Percentiles rank a stretch among this genome's conserved stretches.
phyloP scores from a whole-genome alignment of 371 early-diverging fungal genomes.

The Mortierella sp. region DNA sequence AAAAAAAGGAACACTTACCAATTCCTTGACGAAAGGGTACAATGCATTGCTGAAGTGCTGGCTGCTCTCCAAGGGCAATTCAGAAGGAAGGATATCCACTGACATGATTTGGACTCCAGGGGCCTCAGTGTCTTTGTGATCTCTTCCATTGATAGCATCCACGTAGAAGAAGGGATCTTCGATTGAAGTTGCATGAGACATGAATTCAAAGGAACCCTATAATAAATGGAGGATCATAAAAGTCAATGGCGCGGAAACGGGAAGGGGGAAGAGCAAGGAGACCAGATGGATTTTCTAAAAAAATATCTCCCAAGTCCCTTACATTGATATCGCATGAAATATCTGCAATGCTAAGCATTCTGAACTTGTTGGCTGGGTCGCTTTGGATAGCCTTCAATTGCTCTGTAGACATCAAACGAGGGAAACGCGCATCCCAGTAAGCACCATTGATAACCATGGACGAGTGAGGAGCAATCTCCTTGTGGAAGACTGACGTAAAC shows the following conservation, averaged over 20 bases:
- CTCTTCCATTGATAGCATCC: conserved; percentile 79
- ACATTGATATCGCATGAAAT: conserved; percentile 95
- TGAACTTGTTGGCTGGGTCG: conserved; percentile 68
- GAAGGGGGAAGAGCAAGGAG: background rate
- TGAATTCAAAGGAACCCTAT: conserved; percentile 93
- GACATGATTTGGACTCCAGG: conserved; percentile 95
- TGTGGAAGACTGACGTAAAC: conserved; percentile 89
- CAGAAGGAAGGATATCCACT: conserved; percentile 96
- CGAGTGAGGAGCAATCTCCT: conserved; percentile 92
- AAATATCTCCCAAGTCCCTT: conserved; percentile 19
- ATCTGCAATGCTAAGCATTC: conserved; percentile 91
- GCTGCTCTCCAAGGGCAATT: conserved; percentile 94
- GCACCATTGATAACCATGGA: conserved; percentile 94
- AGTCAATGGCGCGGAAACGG: background rate
- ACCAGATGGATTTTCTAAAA: background rate
- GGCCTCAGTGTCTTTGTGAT: conserved; percentile 84
- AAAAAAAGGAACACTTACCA: conserved; percentile 66
- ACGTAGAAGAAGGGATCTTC: conserved; percentile 94
- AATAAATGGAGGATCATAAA: background rate
- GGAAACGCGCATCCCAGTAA: conserved; percentile 92
- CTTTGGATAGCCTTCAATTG: conserved; percentile 79
- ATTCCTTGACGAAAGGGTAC: conserved; percentile 83
- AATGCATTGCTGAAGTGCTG: conserved; percentile 91
- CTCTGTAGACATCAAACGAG: conserved; percentile 88
- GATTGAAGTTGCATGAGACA: conserved; percentile 88